Conservation (phyloP, 2,329 filamentous ascomycete species). For the Fusarium sp. region DNA sequence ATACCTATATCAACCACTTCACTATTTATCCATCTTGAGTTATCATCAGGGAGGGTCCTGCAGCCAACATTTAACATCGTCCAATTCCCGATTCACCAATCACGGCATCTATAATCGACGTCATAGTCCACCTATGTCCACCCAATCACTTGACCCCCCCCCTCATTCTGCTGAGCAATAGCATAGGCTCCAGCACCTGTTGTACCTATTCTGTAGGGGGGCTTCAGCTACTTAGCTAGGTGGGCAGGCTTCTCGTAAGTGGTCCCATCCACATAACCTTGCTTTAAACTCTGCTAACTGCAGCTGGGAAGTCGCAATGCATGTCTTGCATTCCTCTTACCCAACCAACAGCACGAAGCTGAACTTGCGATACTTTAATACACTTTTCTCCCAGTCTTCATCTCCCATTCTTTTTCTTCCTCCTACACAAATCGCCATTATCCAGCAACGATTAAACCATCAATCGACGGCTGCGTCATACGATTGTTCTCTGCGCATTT, state of each 20-base stretch:
- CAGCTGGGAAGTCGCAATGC: constrained; percentile 19
- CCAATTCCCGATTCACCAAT: constrained; percentile 36
- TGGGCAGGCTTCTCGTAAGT: neutral
- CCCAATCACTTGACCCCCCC: constrained; percentile 43
- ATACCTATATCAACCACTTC: neutral
- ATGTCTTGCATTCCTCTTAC: constrained; percentile 28
- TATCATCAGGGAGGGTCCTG: neutral
- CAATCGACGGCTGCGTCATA: neutral
- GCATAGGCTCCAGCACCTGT: constrained; percentile 12
- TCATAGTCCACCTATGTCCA: constrained; percentile 39
- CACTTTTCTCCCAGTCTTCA: constrained; percentile 6
- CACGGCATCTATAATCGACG: constrained; percentile 31
- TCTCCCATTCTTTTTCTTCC: constrained; percentile 5
- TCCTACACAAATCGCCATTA: constrained; percentile 1
- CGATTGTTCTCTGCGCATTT: neutral
- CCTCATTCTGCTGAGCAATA: constrained; percentile 31
- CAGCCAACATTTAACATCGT: neutral
- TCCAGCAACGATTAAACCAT: neutral
- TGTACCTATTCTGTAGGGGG: constrained; percentile 14
- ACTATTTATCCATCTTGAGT: neutral
- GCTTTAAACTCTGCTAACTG: neutral
- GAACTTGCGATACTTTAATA: constrained; percentile 30
- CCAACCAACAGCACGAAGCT: constrained; percentile 16
- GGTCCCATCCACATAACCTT: neutral
- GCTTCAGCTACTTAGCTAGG: too few species aligned